Evolutionary conservation across 345 rosid genomes (phyloP).

Genomic region (Psidium friedrichsthalianum): DNA sequence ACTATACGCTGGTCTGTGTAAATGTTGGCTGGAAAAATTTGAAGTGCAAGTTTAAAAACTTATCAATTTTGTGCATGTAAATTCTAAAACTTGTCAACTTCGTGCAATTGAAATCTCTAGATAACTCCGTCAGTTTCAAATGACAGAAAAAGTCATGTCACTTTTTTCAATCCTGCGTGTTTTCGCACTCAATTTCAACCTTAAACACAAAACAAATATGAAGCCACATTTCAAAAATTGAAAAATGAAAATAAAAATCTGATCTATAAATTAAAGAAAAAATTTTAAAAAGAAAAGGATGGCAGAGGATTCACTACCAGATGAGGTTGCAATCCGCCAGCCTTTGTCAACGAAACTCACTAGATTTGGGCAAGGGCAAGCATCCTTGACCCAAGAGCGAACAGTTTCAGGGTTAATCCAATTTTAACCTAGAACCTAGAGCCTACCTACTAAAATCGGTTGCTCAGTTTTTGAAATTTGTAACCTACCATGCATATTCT

Average conservation of each 20-base stretch:
- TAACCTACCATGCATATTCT: too few relatives aligned
- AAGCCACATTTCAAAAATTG: background rate
- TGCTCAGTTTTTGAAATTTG: too few relatives aligned
- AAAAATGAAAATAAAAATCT: background rate
- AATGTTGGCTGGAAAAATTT: background rate
- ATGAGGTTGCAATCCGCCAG: background rate
- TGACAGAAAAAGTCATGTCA: background rate
- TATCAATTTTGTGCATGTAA: background rate
- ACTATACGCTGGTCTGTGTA: background rate
- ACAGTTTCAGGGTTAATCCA: too few relatives aligned
- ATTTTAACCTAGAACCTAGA: too few relatives aligned
- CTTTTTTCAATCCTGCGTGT: background rate
- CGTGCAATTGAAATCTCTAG: background rate
- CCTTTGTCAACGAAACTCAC: background rate
- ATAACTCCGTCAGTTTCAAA: background rate
- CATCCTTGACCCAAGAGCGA: too few relatives aligned
- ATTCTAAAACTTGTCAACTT: background rate
- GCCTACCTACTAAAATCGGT: too few relatives aligned
- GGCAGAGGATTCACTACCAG: background rate
- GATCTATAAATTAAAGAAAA: background rate
- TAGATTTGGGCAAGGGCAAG: too few relatives aligned
- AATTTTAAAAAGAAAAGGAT: background rate
- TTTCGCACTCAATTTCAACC: background rate
- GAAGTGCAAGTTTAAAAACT: background rate
- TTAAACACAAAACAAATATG: too few relatives aligned